phyloP scores from a whole-genome alignment of 1,284 basidiomycete species.

The Ustilago lituana region DNA sequence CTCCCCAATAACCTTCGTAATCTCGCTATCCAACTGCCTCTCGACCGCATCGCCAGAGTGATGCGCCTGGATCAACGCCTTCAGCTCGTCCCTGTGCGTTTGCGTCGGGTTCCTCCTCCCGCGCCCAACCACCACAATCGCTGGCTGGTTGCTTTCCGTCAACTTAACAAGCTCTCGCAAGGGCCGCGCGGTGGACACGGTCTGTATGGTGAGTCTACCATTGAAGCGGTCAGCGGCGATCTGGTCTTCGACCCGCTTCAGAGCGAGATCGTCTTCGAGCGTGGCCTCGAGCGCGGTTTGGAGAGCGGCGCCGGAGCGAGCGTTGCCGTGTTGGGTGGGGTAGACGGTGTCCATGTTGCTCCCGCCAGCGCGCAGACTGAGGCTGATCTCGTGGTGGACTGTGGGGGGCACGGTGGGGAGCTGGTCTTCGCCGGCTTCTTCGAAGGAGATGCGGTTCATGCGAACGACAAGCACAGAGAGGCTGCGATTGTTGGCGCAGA shows the following conservation, averaged over 20 bases:
- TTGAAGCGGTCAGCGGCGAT: conserved; percentile 26
- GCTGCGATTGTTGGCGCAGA: conserved; percentile 49
- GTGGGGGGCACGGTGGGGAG: conserved; percentile 53
- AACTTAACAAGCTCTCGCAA: conserved; percentile 30
- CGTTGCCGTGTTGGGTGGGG: conserved; percentile 34
- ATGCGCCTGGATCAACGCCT: conserved; percentile 30
- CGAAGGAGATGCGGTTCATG: conserved; percentile 41
- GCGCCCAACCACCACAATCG: conserved; percentile 55
- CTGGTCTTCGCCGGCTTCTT: conserved; percentile 41
- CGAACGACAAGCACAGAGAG: conserved; percentile 47
- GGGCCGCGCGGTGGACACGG: conserved; percentile 31
- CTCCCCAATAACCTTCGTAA: conserved; percentile 61
- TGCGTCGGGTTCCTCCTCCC: conserved; percentile 56
- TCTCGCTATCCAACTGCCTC: conserved; percentile 53
- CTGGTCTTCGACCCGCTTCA: conserved; percentile 42
- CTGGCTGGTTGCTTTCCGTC: conserved; percentile 29
- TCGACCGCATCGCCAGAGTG: conserved; percentile 25
- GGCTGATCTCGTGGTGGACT: conserved; percentile 51
- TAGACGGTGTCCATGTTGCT: conserved; percentile 58
- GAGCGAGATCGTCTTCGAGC: conserved; percentile 56
- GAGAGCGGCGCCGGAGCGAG: conserved; percentile 3
- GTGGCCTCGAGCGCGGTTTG: conserved; percentile 51
- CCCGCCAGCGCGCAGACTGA: conserved; percentile 9
- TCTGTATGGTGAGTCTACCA: conserved; percentile 25
- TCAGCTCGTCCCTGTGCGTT: conserved; percentile 59